Conservation (phyloP, 2,329 filamentous ascomycete genomes). For the Ophiostoma triangulosporum region DNA sequence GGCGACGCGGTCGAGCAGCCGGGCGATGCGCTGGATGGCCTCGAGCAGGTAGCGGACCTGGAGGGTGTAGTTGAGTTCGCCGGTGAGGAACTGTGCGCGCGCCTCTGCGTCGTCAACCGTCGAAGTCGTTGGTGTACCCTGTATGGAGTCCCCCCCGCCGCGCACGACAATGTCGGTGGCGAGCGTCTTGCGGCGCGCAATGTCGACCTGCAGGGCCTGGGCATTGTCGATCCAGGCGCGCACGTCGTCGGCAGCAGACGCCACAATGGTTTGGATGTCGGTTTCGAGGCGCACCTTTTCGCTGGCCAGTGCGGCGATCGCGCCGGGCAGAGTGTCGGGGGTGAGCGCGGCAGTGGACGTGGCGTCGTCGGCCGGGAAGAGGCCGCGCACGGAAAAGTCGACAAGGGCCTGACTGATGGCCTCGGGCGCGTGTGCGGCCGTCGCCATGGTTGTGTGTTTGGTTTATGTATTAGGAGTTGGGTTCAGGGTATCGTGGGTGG, state of each 20-base stretch:
- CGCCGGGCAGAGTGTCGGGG: slow-evolving; percentile 24
- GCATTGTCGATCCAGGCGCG: slow-evolving; percentile 78
- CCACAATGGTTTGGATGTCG: slow-evolving; percentile 64
- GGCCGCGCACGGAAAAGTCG: slow-evolving; percentile 39
- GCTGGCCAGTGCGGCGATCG: slow-evolving; percentile 27
- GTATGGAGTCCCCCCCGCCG: slow-evolving; percentile 48
- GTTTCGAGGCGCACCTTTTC: slow-evolving; percentile 34
- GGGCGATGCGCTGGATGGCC: slow-evolving; percentile 42
- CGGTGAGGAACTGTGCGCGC: slow-evolving; percentile 41
- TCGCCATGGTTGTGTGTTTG: neutral
- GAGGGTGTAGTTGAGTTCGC: slow-evolving; percentile 44
- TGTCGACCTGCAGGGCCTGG: slow-evolving; percentile 72
- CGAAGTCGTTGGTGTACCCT: slow-evolving; percentile 22
- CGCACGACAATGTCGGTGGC: slow-evolving; percentile 71
- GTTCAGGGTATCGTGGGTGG: neutral
- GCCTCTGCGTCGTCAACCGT: slow-evolving; percentile 32
- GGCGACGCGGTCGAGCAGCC: slow-evolving; percentile 49
- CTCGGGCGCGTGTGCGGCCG: neutral
- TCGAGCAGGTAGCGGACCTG: slow-evolving; percentile 39
- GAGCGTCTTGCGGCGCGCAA: slow-evolving; percentile 63
- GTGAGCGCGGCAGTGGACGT: slow-evolving; percentile 26
- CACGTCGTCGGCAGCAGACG: slow-evolving; percentile 64
- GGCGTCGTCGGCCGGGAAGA: slow-evolving; percentile 32
- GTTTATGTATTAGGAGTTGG: neutral
- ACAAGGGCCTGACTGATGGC: slow-evolving; percentile 44